Base-by-base conservation (phyloP, 352 stramenopile genomes). In the Phytopythium aichiense region DNA sequence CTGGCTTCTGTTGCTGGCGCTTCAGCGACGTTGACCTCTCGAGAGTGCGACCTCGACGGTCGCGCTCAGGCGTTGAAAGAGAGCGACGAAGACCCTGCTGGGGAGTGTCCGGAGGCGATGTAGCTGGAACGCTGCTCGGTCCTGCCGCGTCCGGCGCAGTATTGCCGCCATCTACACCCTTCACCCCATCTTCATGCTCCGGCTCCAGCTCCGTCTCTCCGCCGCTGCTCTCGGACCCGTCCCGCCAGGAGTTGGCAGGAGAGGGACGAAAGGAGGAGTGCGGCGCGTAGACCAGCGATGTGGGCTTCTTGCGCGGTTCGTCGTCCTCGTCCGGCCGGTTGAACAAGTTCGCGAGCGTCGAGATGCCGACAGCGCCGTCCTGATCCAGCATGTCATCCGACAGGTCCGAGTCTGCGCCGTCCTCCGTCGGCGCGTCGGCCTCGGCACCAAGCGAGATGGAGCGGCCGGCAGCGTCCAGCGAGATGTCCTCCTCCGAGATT, bases 321-420 rank as follows among this genome's bases (percentile, higher is more conserved):
- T 51, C 40, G 15, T 52, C 54, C 12, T 51, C 54, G 54, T 37
- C 42, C 5, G 76, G 69, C 38, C 52, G 67, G 12, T 81, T 66
- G 31, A 88, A 85, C 16, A 54, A 75, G 56, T 74, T 76, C n/a
- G 81, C 81, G 30, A 91, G 77, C 11, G 74, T 76, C 7, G 79
- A 84, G 2, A 88, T 57, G 1, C 66, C 69, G 43, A 68, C 70
- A 8, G 74, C 69, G 3, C 77, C 79, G 25, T 89, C 79, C 53
- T 89, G 76, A 55, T 84, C 79, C n/a, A 86, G 61, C 77, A 89
- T 89, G 33, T 89, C 81, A 53, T 89, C 79, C 35, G 78, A 89
- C 74, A 88, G 69, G 46, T 87, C 75, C 37, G 77, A 90, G 22
- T 87, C 79, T 8, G 56, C 75, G 54, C 77, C 76, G 33, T 79